These are phyloP conservation scores for Centaurea solstitialis DNA, from an alignment of 129 eudicot genomes.

Conservation along the genomic window DNA sequence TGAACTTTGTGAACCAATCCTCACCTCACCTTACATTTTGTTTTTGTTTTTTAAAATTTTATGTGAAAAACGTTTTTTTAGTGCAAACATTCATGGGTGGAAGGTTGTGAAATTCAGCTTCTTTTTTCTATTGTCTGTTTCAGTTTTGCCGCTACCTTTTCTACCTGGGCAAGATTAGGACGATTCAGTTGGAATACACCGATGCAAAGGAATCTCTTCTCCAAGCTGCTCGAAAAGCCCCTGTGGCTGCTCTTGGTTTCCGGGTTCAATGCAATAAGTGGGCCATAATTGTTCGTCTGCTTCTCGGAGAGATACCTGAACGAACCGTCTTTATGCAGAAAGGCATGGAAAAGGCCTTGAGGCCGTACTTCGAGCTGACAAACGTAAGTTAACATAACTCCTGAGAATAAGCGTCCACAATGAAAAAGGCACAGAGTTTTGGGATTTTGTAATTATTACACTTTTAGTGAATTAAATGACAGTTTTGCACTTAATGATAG, in stretches of 20 bases:
- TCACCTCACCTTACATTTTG: too few relatives aligned
- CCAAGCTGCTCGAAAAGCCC: slow-evolving; percentile 99
- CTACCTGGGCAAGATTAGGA: slow-evolving; percentile 93
- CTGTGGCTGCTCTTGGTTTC: slow-evolving; percentile 92
- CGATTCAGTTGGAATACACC: slow-evolving; percentile 95
- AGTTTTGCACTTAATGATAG: background rate
- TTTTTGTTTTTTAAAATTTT: too few relatives aligned
- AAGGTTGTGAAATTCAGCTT: too few relatives aligned
- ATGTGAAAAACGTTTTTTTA: too few relatives aligned
- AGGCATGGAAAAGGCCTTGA: slow-evolving; percentile 94
- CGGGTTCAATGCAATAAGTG: slow-evolving; percentile 94
- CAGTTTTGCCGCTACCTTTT: slow-evolving; percentile 93
- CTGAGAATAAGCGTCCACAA: too few relatives aligned
- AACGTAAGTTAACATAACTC: slow-evolving; percentile 54
- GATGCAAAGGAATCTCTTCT: slow-evolving; percentile 97
- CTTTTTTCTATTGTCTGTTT: slow-evolving; percentile 3
- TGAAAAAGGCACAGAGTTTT: background rate
- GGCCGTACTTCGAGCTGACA: slow-evolving; percentile 97
- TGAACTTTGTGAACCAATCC: too few relatives aligned
- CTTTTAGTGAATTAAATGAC: background rate
- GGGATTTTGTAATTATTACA: background rate
- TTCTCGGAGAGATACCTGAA: slow-evolving; percentile 95
- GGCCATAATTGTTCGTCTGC: slow-evolving; percentile 92
- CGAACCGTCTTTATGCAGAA: slow-evolving; percentile 92
- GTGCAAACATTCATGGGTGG: too few relatives aligned